These are phyloP conservation scores for Amphicarpaea edgeworthii DNA, from an alignment of 306 rosid species.

Conservation along the genomic window DNA sequence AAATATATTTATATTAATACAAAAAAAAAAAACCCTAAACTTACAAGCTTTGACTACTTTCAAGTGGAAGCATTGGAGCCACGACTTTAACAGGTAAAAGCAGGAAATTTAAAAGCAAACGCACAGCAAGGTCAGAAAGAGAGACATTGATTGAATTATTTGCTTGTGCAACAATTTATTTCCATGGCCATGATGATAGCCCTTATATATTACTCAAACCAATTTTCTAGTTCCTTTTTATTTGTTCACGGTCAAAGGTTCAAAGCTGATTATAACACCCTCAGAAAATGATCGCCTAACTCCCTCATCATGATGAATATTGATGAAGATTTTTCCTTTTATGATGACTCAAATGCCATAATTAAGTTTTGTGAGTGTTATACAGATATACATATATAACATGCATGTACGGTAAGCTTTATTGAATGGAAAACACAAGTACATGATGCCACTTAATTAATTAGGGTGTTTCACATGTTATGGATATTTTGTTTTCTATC, in stretches of 20 bases:
- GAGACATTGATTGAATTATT: conserved; percentile 8
- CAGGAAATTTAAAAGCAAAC: conserved; percentile 34
- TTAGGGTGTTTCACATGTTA: neutral
- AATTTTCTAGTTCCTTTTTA: conserved; percentile 6
- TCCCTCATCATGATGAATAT: conserved; percentile 26
- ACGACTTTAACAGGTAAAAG: conserved; percentile 32
- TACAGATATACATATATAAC: neutral
- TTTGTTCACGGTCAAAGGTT: conserved; percentile 42
- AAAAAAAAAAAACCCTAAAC: too few relatives aligned
- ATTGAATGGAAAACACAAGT: conserved; percentile 13
- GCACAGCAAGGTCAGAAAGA: conserved; percentile 25
- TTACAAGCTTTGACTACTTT: conserved; percentile 2
- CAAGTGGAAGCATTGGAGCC: conserved; percentile 30
- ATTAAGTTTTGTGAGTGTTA: conserved; percentile 37
- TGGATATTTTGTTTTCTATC: too few relatives aligned
- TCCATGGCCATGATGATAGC: conserved; percentile 29
- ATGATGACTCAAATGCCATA: conserved; percentile 29
- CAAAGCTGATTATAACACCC: conserved; percentile 38
- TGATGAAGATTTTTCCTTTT: conserved; percentile 5
- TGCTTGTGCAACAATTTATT: conserved; percentile 49
- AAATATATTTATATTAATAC: too few relatives aligned
- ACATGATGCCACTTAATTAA: conserved; percentile 26
- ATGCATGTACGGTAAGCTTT: conserved; percentile 13
- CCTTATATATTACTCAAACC: conserved; percentile 24
- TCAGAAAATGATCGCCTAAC: conserved; percentile 29